These are phyloP conservation scores for Posidonia oceanica DNA, from an alignment of 116 monocot genomes.

Conservation along the genomic window DNA sequence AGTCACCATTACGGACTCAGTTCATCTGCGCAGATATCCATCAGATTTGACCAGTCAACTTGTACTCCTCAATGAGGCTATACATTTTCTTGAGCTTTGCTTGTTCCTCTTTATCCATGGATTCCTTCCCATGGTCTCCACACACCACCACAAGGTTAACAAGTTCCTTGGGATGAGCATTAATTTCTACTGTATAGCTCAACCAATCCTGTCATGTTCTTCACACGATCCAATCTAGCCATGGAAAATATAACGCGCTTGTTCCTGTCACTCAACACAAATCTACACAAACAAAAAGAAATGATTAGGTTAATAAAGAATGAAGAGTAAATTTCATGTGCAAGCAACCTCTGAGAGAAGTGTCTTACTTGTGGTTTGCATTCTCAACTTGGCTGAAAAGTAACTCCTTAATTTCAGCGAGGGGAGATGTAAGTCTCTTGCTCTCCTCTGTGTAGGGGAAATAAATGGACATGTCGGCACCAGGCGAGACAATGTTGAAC, in stretches of 20 bases:
- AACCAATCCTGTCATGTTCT: conserved; percentile 68
- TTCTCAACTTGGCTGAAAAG: conserved; percentile 23
- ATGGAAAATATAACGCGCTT: conserved; percentile 75
- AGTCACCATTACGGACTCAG: conserved; percentile 59
- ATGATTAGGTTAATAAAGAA: background rate
- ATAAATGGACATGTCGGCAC: conserved; percentile 37
- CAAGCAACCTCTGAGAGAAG: background rate
- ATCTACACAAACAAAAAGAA: conserved; percentile 13
- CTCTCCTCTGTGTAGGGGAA: conserved; percentile 20
- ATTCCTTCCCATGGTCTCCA: conserved; percentile 61
- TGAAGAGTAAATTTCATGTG: too few relatives aligned
- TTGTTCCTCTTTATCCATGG: conserved; percentile 55
- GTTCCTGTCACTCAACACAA: conserved; percentile 33
- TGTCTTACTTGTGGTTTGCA: background rate
- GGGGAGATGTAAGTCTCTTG: conserved; percentile 31
- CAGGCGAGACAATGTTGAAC: conserved; percentile 19
- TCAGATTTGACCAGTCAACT: conserved; percentile 52
- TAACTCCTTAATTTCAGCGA: conserved; percentile 31
- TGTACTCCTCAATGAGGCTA: conserved; percentile 47
- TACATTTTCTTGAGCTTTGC: conserved; percentile 67
- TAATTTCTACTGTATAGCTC: conserved; percentile 52
- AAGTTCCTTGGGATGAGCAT: conserved; percentile 32
- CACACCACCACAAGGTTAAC: conserved; percentile 68
- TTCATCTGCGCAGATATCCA: conserved; percentile 79
- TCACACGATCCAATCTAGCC: conserved; percentile 68